These are phyloP conservation scores for Oxyria digyna DNA, from an alignment of 148 eudicot genomes.

Conservation along the genomic window DNA sequence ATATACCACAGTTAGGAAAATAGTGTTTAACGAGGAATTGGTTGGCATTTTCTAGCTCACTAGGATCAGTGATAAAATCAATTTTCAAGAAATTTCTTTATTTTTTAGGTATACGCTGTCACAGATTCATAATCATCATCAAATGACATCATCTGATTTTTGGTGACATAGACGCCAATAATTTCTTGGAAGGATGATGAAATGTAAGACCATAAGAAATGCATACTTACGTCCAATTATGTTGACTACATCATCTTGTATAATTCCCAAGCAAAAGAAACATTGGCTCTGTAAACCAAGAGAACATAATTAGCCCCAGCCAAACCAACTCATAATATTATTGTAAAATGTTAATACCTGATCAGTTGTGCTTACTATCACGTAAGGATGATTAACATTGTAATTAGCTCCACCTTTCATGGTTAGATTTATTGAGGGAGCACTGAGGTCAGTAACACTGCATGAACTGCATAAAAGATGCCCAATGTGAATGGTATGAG, in stretches of 20 bases:
- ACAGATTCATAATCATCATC: too few relatives aligned
- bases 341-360: conserved; percentile 17
- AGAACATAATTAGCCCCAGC: neutral
- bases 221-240: conserved; percentile 27
- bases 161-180: neutral
- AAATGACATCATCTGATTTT: neutral
- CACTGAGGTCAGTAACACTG: conserved; percentile 10
- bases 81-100: neutral
- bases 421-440: conserved; percentile 50
- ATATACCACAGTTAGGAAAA: neutral
- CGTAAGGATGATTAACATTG: conserved; percentile 13
- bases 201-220: neutral
- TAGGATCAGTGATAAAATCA: neutral
- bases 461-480: conserved; percentile 30
- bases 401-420: conserved; percentile 54
- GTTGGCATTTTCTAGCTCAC: neutral
- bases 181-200: neutral
- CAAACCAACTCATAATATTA: neutral
- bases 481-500: neutral
- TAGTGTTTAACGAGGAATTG: neutral
- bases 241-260: conserved; percentile 10
- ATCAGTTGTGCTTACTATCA: neutral
- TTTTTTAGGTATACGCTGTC: neutral
- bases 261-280: conserved; percentile 7
- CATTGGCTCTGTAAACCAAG: neutral